Evolutionary conservation across 495 filamentous ascomycete species (phyloP).

Genomic region (Trichocladium uniseriatum): DNA sequence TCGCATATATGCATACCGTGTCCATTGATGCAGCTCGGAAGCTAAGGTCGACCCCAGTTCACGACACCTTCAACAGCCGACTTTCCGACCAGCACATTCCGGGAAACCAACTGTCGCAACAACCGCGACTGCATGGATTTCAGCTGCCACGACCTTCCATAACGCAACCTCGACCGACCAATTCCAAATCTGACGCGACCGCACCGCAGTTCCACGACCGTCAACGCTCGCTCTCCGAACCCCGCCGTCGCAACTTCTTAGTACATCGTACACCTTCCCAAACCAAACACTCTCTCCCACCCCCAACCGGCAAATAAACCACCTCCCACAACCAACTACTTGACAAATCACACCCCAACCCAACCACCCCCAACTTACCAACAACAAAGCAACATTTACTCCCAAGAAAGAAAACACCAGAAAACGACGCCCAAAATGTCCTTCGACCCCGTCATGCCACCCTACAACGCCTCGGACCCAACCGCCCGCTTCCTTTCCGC

Average conservation of each 20-base stretch:
- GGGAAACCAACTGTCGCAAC: background rate
- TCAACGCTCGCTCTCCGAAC: background rate
- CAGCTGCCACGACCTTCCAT: background rate
- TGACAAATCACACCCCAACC: too few relatives aligned
- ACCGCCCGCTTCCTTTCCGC: constrained; percentile 66
- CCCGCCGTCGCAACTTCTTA: background rate
- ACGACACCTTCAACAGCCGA: background rate
- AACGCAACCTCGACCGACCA: background rate
- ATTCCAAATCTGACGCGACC: background rate
- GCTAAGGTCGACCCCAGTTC: background rate
- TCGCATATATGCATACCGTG: constrained; percentile 2
- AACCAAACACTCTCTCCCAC: background rate
- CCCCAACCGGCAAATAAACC: too few relatives aligned
- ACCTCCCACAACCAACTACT: too few relatives aligned
- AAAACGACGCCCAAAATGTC: constrained; percentile 47
- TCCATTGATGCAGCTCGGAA: background rate
- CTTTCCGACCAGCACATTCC: background rate
- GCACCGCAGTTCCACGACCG: background rate
- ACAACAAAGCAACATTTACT: background rate
- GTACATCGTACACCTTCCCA: too few relatives aligned
- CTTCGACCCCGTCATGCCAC: constrained; percentile 61
- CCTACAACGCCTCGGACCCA: constrained; percentile 66
- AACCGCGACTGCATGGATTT: background rate
- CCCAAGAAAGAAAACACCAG: constrained; percentile 10
- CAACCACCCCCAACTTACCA: background rate